Conservation (phyloP, 352 stramenopile genomes). For the Pythium insidiosum region DNA sequence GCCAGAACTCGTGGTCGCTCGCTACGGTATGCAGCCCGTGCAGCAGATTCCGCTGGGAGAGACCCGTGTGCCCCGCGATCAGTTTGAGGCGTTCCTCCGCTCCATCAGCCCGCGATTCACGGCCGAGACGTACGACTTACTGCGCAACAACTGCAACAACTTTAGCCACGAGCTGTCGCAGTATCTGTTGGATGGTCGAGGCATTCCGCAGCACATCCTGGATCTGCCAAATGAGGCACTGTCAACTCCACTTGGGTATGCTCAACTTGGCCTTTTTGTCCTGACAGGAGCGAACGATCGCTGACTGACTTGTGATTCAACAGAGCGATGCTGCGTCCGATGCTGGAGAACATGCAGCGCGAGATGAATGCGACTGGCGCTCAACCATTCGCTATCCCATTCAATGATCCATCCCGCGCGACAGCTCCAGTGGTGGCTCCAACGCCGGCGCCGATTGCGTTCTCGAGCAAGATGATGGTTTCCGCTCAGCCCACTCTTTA, state of each 20-base stretch:
- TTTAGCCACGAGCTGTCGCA: slow-evolving; percentile 89
- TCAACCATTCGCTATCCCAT: slow-evolving; percentile 60
- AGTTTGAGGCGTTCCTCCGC: slow-evolving; percentile 84
- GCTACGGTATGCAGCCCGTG: slow-evolving; percentile 85
- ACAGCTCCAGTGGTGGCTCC: slow-evolving; percentile 3
- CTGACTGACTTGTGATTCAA: too few species aligned
- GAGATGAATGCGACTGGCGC: slow-evolving; percentile 51
- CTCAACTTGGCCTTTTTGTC: slow-evolving; percentile 2
- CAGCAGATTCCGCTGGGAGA: slow-evolving; percentile 69
- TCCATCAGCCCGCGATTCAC: slow-evolving; percentile 81
- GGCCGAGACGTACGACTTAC: slow-evolving; percentile 89
- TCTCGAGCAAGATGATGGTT: slow-evolving; percentile 48
- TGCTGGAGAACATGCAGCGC: slow-evolving; percentile 80
- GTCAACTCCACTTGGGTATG: slow-evolving; percentile 83
- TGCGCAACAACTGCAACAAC: slow-evolving; percentile 97
- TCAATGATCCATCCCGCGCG: slow-evolving; percentile 49
- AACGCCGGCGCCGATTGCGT: slow-evolving; percentile 6
- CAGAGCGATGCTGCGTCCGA: slow-evolving; percentile 71
- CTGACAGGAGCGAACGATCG: too few species aligned
- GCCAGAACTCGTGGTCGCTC: slow-evolving; percentile 56
- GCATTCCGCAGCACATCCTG: slow-evolving; percentile 89
- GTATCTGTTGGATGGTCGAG: slow-evolving; percentile 69
- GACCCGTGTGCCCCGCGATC: slow-evolving; percentile 52
- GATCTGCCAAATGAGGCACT: slow-evolving; percentile 86
- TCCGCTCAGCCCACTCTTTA: slow-evolving; percentile 34